These are phyloP conservation scores for Bathelium albidoporum DNA, from an alignment of 495 filamentous ascomycete genomes.

Conservation along the genomic window DNA sequence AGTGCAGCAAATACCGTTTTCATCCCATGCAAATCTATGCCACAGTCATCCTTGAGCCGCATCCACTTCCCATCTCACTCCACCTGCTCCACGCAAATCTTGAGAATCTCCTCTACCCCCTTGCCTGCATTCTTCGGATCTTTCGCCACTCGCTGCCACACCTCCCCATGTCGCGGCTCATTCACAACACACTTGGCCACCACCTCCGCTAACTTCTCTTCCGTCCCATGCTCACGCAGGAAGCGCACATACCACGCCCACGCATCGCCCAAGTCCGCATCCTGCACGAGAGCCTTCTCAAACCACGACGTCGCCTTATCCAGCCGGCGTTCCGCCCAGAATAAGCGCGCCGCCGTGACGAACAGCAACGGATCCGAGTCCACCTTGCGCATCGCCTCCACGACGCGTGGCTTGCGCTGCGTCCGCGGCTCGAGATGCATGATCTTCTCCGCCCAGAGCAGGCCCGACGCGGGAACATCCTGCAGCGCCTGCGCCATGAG, in stretches of 20 bases:
- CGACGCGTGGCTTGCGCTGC: slow-evolving; percentile 76
- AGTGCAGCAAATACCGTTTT: background rate
- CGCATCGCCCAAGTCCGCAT: slow-evolving; percentile 78
- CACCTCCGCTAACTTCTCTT: slow-evolving; percentile 78
- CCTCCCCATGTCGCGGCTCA: slow-evolving; percentile 85
- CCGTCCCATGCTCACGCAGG: slow-evolving; percentile 76
- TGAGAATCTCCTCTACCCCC: slow-evolving; percentile 69
- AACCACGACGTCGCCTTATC: slow-evolving; percentile 95
- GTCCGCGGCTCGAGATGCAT: slow-evolving; percentile 86
- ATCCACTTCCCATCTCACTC: slow-evolving; percentile 41
- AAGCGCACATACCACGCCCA: slow-evolving; percentile 99
- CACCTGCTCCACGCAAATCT: slow-evolving; percentile 54
- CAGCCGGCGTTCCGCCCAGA: slow-evolving; percentile 68
- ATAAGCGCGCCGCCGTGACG: slow-evolving; percentile 62
- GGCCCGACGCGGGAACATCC: slow-evolving; percentile 77
- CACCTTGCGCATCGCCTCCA: slow-evolving; percentile 93
- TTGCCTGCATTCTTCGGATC: slow-evolving; percentile 67
- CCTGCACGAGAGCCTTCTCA: slow-evolving; percentile 80
- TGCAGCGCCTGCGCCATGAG: slow-evolving; percentile 89
- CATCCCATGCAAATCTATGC: background rate
- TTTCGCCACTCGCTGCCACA: slow-evolving; percentile 81
- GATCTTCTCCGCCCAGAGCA: slow-evolving; percentile 89
- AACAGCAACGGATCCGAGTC: slow-evolving; percentile 85
- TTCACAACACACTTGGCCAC: slow-evolving; percentile 60
- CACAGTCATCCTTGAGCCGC: slow-evolving; percentile 14